A percentile compares a stretch with the other conserved stretches of the same genome.
Conservation (phyloP, 1,284 basidiomycete species). For the Earliella scabrosa region DNA sequence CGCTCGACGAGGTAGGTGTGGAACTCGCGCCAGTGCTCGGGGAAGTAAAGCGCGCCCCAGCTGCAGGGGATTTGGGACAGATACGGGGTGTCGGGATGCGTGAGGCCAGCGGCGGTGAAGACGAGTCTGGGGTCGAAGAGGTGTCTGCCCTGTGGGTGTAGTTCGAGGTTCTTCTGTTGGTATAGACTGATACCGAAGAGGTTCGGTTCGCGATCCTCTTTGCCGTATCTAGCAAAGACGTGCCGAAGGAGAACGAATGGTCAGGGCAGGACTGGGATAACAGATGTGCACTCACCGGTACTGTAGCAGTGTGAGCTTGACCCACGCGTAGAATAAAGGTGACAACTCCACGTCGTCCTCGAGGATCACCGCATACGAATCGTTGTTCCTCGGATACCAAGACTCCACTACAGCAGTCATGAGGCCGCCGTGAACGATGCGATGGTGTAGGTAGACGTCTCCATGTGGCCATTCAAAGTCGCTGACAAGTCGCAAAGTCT, state of each 20-base stretch:
- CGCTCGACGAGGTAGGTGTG: conserved; percentile 73
- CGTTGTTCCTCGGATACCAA: conserved; percentile 77
- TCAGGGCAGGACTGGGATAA: too few relatives aligned
- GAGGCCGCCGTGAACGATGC: conserved; percentile 76
- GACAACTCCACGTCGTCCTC: conserved; percentile 87
- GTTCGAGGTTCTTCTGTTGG: conserved; percentile 80
- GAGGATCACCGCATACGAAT: conserved; percentile 78
- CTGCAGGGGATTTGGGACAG: conserved; percentile 85
- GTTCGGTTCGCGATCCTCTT: conserved; percentile 41
- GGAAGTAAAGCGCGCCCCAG: conserved; percentile 91
- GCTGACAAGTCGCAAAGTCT: conserved; percentile 58
- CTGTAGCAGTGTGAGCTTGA: conserved; percentile 72
- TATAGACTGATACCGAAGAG: conserved; percentile 84
- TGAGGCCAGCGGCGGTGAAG: conserved; percentile 49
- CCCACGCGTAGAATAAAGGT: conserved; percentile 82
- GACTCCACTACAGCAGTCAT: conserved; percentile 83
- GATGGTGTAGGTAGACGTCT: conserved; percentile 61
- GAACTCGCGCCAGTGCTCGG: conserved; percentile 84
- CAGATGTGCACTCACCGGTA: conserved; percentile 79
- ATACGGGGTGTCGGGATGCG: conserved; percentile 64
- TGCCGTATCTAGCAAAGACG: conserved; percentile 73
- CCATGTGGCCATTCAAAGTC: conserved; percentile 66
- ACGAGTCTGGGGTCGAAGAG: conserved; percentile 67
- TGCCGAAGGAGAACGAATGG: too few relatives aligned
- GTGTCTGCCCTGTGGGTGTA: conserved; percentile 68